Base-by-base conservation (phyloP, 2,329 filamentous ascomycete species). In the Fusarium mexicanum region DNA sequence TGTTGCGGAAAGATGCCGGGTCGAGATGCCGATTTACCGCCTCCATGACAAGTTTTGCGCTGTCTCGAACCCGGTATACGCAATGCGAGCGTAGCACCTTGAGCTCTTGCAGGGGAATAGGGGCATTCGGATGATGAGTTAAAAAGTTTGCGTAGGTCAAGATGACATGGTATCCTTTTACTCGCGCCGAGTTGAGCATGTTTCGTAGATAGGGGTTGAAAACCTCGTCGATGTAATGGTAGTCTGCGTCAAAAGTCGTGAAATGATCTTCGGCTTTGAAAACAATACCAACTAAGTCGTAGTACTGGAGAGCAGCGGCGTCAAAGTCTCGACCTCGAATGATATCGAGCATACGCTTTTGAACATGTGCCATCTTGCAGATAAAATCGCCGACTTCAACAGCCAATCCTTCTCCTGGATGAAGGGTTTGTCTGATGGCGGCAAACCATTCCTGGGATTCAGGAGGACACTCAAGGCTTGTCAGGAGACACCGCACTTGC, bases 401-500 rank as follows among this genome's bases (percentile, higher is more conserved):
- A 3, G 77, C 72, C n/a, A 80, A 57, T 10, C 55, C 75, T 55
- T 84, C 81, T 31, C 70, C 76, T 0, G 76, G 69, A 11, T 61
- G 41, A n/a, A 79, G 61, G 22, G 64, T 73, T 8, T 78, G 64
- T 29, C 76, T 75, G 10, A 84, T 79, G 20, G 76, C 57, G n/a
- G 53, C 63, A 13, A 85, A 77, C 83, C 83, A 85, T 59, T 78
- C 78, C 5, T 78, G 69, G 11, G 81, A 79, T 46, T 85, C 83
- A 3, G 82, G 77, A 8, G 83, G 83, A 22, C 80, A 82, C 55
- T 80, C 77, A 5, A 58, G 74, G 58, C 77, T 81, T 12, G 62
- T 77, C 22, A 83, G 66, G 18, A 83, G 77, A 31, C 79, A 80
- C 66, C 83, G 79, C 11, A 84, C 78, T 83, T 84, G 83, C 83